A percentile compares a stretch with the other conserved stretches of the same genome.
Evolutionary conservation across 176 grass and related monocot genomes (phyloP).

Genomic region (Microstegium vimineum): DNA sequence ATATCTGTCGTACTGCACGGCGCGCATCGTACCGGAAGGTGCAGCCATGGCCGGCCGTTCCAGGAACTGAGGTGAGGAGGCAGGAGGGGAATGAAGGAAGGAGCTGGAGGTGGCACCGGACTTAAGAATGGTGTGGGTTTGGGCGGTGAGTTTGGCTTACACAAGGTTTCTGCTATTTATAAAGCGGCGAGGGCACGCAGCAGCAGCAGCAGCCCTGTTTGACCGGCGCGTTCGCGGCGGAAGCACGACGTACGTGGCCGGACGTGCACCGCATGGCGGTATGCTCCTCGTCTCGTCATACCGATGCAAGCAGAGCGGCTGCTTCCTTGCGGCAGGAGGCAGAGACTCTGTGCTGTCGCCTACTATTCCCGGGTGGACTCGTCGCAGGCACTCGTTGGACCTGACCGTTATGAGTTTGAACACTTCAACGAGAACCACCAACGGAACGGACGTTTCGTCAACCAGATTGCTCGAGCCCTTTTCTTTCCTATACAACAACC

Average conservation of each 20-base stretch:
- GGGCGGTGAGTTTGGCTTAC: neutral
- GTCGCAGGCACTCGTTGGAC: too few species aligned
- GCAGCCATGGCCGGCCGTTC: neutral
- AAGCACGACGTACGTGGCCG: constrained; percentile 13
- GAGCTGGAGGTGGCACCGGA: neutral
- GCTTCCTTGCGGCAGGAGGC: constrained; percentile 1
- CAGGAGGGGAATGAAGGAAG: neutral
- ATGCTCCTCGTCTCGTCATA: neutral
- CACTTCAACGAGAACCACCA: too few species aligned
- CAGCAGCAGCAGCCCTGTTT: neutral
- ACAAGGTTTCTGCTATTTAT: neutral
- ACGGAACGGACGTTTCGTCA: too few species aligned
- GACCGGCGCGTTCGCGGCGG: neutral
- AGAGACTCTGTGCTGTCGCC: neutral
- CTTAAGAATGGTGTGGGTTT: neutral
- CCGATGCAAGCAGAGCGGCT: neutral
- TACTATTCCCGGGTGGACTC: too few species aligned
- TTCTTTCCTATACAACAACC: too few species aligned
- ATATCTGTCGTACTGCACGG: constrained; percentile 49
- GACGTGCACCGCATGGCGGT: constrained; percentile 8
- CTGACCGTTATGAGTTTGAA: too few species aligned
- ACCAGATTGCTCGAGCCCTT: too few species aligned
- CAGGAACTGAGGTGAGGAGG: neutral
- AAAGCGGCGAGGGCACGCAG: neutral
- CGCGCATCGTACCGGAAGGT: constrained; percentile 29